Base-by-base conservation (phyloP, 768 basidiomycete species). In the Mycena belliarum region DNA sequence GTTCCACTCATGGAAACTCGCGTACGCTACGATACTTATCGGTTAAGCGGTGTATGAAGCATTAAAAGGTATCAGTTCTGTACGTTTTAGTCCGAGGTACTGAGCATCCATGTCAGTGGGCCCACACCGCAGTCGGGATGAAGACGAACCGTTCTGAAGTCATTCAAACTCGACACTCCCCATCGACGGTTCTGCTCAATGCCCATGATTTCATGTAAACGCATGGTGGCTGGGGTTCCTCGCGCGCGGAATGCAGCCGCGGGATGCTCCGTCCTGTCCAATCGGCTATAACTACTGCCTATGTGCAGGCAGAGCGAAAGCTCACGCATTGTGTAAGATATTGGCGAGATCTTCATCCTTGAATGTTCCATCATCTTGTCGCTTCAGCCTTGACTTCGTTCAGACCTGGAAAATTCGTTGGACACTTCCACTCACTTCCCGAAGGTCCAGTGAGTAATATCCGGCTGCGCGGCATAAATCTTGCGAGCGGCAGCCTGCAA, bases 161-260 rank as follows among this genome's bases (percentile, higher is more conserved):
- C 91, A 61, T 94, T 94, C 60, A 94, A 69, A 2, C 88, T 86
- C 68, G 91, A 93, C 20, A 87, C 85, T 45, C 91, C 91, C 91
- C 91, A 95, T 21, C 67, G 62, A 28, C 92, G 81, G 66, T 82
- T 88, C 55, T 87, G 79, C 64, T 89, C 84, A 44, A 94, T 93
- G 40, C 90, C 90, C 89, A 94, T 88, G 38, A 93, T 77, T 68
- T 95, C 93, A 59, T 92, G 82, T 24, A 92, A 66, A 41, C 81
- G 84, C 86, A 93, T 89, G 45, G 3, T 50, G 78, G 78, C 69
- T 45, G 92, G 92, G 2, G 88, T 92, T 6, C 87, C 84, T 20
- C 88, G 83, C 21, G 91, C 92, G 53, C 87, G 76, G 74, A 93
- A 93, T 16, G 85, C 79, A 49, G 75, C 85, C 10, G 91, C 92